Conservation (phyloP, 2,329 filamentous ascomycete species). For the Diaporthe sp. region DNA sequence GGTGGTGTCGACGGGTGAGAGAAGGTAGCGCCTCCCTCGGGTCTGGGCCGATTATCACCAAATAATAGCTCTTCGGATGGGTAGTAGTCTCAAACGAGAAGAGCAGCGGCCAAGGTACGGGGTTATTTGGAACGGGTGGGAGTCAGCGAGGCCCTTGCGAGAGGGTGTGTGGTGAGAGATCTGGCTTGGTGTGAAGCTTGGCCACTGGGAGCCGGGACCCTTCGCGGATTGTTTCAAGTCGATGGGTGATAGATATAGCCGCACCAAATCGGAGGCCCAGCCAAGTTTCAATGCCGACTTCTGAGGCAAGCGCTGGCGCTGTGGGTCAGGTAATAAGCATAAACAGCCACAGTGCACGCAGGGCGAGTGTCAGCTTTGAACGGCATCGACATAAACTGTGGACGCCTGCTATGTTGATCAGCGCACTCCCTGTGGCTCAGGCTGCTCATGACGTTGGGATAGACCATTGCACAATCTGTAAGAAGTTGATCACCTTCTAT, state of each 20-base stretch:
- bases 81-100: constrained; percentile 23
- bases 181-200: constrained; percentile 18
- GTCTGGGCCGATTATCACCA: constrained; percentile 15
- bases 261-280: constrained; percentile 30
- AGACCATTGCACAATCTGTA: constrained; percentile 22
- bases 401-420: constrained; percentile 23
- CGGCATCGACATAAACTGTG: constrained; percentile 28
- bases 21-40: background rate
- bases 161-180: constrained; percentile 3
- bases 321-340: constrained; percentile 21
- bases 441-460: constrained; percentile 20
- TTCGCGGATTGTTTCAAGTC: constrained; percentile 30
- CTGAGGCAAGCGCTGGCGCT: constrained; percentile 28
- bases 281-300: constrained; percentile 28
- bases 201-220: constrained; percentile 24
- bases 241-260: constrained; percentile 31
- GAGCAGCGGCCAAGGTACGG: constrained; percentile 28
- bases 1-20: background rate
- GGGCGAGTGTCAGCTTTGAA: constrained; percentile 25
- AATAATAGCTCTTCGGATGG: constrained; percentile 5
- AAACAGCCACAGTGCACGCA: constrained; percentile 22
- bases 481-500: constrained; percentile 12
- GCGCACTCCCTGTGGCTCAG: constrained; percentile 21
- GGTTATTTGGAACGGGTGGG: background rate
- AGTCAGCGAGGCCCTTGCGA: constrained; percentile 28